Base-by-base conservation (phyloP, 139 green algal genomes). In the Mesotaenium endlicherianum region DNA sequence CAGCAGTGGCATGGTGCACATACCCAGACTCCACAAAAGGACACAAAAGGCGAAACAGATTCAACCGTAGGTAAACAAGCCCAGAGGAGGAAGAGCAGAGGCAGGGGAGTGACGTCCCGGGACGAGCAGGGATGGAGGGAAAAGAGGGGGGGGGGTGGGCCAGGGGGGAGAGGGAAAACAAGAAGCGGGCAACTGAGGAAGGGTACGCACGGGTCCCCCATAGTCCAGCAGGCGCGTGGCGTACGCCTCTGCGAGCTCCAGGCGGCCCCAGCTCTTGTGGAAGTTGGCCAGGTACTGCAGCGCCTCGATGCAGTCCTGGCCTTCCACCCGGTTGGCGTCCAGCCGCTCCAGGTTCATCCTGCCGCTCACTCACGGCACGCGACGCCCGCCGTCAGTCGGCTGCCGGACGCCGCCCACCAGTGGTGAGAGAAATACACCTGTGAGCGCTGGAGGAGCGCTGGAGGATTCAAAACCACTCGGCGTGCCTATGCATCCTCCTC, bases 191-290 rank as follows among this genome's bases (percentile, higher is more conserved):
- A n/a, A n/a, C n/a, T n/a, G n/a, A n/a, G n/a, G n/a, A n/a, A n/a
- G n/a, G 71, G 11, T 80, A 67, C 81, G 60, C 67, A 87, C 90
- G 1, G 88, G 85, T 0, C 90, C 92, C 0, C 93, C 93, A 39
- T 91, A 94, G 83, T 98, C 95, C 50, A 98, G 86, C 64, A 98
- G 88, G 0, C 93, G 90, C 4, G 86, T 84, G 82, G 88, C 94
- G 69, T 92, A 91, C 11, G 16, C 40, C 86, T 96, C 91, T 0
- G 93, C 93, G 45, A 93, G 84, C 0, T 72, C 75, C 38, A 93
- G 76, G 0, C 88, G 70, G 0, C 92, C 91, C 3, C 39, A 17
- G 14, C 69, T 77, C 39, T 86, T 86, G 58, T 76, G 88, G 71
- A 87, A 86, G 20, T 64, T 69, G 42, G 82, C 84, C 26, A 98